Evolutionary conservation across 495 filamentous ascomycete species (phyloP), one percentile per base, ranked within the genome.

Genomic region (Penicillium daleae): DNA sequence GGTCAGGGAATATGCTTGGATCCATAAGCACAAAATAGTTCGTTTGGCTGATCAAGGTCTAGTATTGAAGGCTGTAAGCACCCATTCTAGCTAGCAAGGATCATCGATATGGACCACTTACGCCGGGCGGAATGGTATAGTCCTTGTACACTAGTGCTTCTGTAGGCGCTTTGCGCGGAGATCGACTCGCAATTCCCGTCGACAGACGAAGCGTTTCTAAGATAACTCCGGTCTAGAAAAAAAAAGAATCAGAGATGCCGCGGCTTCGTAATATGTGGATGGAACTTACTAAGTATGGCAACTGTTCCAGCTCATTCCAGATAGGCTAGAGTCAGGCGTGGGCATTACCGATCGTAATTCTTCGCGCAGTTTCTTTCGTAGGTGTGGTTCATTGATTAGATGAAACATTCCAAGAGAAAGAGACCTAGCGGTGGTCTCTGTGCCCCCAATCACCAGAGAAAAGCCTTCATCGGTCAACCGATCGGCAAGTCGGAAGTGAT

Each of bases 181-280:
- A 72, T 15, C 82, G 74, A 42, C 59, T 70, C 5, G 72, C 62
- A 22, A 80, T 67, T 5, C 80, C 77, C 52, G 76, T 76, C 0
- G 74, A 76, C 0, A 85, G 54, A 13, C 86, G 80, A 6, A 87
- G 42, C 2, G 67, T 64, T 60, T 88, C 86, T 17, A 60, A 64
- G 33, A 87, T 71, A 3, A 80, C 67, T 10, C 69, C 83, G 26
- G 62, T 64, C 76, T 81, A 63, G n/a, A n/a, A n/a, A 22, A 17
- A 15, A 0, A 22, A 39, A 15, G 3, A 29, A n/a, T 61, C 2
- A 35, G 15, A 31, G 35, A 32, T n/a, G 22, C 2, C 72, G 64
- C 15, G 44, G 4, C 13, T n/a, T 10, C 27, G 12, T 46, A 19
- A 44, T 46, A 42, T 12, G 0, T 26, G 12, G 9, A 4, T 19